Conservation (phyloP, 2,329 filamentous ascomycete genomes). For the Coleophoma crateriformis region DNA sequence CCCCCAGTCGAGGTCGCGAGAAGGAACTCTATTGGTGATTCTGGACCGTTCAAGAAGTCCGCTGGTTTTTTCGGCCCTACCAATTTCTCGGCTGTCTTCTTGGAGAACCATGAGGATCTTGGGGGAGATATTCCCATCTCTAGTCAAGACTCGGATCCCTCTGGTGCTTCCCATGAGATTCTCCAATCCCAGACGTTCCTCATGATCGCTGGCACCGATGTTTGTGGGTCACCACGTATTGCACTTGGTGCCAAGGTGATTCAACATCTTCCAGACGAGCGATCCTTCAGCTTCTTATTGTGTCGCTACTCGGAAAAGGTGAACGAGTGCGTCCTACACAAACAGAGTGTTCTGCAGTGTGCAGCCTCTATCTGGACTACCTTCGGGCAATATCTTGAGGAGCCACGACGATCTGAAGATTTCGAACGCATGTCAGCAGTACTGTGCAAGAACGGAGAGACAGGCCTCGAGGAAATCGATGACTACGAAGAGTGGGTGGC, state of each 20-base stretch:
- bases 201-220: conserved; percentile 15
- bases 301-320: conserved; percentile 15
- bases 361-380: conserved; percentile 18
- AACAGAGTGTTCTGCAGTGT: conserved; percentile 8
- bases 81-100: conserved; percentile 24
- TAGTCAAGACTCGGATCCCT: conserved; percentile 13
- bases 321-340: conserved; percentile 11
- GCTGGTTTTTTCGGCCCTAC: conserved; percentile 21
- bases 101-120: conserved; percentile 21
- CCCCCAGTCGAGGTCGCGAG: neutral
- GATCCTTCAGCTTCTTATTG: conserved; percentile 20
- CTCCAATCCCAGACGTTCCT: conserved; percentile 22
- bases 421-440: conserved; percentile 17
- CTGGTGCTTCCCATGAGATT: conserved; percentile 12
- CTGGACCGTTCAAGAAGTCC: conserved; percentile 12
- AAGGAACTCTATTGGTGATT: conserved; percentile 8
- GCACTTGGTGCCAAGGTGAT: conserved; percentile 20
- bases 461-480: conserved; percentile 17
- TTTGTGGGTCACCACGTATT: conserved; percentile 16
- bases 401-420: conserved; percentile 14
- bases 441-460: conserved; percentile 23
- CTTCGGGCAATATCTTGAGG: conserved; percentile 14
- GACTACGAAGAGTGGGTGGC: conserved; percentile 22
- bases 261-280: conserved; percentile 17
- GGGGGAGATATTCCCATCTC: conserved; percentile 17